Evolutionary conservation across 2,329 filamentous ascomycete species (phyloP), one percentile per base, ranked within the genome.

Genomic region (Fusarium piperis): DNA sequence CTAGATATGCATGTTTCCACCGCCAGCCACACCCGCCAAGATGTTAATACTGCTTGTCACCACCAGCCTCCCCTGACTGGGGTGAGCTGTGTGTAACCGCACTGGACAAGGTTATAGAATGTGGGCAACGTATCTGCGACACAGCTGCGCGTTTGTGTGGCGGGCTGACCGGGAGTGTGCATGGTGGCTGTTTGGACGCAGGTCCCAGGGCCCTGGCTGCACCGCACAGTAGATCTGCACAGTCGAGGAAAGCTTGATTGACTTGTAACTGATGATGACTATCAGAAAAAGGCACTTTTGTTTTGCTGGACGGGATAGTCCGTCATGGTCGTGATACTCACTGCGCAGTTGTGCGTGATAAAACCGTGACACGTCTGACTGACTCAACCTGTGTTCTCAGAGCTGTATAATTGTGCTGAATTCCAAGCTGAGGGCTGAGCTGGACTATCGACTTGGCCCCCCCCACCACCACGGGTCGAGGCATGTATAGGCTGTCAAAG

Each of bases 321-420:
- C 6, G 41, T 18, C 13, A 16, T 52, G 18, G 44, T 38, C 32
- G 52, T 46, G 48, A 28, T 44, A 41, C 39, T 10, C 9, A 16
- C 20, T 36, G 15, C 9, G 16, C 38, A 32, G 48, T 16, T 48
- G 62, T 61, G 33, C 26, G 56, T 18, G 58, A 51, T 64, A 51
- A 23, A 66, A 64, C 62, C n/a, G 70, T 70, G 56, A 56, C 26
- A 72, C 70, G 70, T 73, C 41, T 30, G n/a, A 67, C 70, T 60
- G 56, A 63, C 48, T 63, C 41, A n/a, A 30, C 20, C 30, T 32
- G 20, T 32, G 20, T 23, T 3, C 39, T 46, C 18, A 35, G 33
- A 26, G 36, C 18, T 11, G 12, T 23, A 23, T 18, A 20, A 23
- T 16, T 20, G 38, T 59, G 46, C 33, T 35, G 48, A 44, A 16